Conservation (phyloP, 371 early-diverging fungal genomes). For the Synchytrium microbalum region DNA sequence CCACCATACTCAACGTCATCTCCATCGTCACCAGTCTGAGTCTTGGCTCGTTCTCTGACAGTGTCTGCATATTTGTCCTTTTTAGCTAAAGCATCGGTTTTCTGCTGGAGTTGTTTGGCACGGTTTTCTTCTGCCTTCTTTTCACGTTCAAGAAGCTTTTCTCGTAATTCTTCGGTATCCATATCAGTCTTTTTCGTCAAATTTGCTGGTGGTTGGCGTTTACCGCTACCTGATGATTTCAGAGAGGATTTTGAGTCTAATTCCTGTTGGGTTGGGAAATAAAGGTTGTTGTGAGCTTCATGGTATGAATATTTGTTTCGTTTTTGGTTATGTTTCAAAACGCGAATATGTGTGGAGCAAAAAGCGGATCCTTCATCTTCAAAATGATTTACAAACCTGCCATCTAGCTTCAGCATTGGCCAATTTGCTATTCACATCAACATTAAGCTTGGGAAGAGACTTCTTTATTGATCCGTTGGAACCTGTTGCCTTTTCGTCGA, state of each 20-base stretch:
- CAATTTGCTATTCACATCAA: background rate
- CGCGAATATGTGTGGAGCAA: no score
- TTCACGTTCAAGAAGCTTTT: background rate
- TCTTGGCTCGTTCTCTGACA: background rate
- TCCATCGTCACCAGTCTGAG: background rate
- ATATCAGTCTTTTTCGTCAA: background rate
- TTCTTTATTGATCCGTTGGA: background rate
- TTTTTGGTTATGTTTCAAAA: no score
- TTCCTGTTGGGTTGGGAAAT: background rate
- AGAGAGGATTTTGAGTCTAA: background rate
- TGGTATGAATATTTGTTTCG: no score
- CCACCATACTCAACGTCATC: background rate
- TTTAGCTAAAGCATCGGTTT: background rate
- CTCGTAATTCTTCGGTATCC: background rate
- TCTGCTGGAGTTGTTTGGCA: background rate
- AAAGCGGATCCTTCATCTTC: no score
- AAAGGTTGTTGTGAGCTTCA: no score
- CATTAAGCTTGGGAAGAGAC: background rate
- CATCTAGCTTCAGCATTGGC: background rate
- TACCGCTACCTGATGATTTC: background rate
- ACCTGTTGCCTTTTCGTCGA: background rate
- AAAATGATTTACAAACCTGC: background rate
- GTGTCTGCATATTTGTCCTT: background rate
- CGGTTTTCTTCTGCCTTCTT: constrained; percentile 1
- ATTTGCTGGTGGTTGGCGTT: background rate